Base-by-base conservation (phyloP, 371 early-diverging fungal genomes). In the Cokeromyces recurvatus region DNA sequence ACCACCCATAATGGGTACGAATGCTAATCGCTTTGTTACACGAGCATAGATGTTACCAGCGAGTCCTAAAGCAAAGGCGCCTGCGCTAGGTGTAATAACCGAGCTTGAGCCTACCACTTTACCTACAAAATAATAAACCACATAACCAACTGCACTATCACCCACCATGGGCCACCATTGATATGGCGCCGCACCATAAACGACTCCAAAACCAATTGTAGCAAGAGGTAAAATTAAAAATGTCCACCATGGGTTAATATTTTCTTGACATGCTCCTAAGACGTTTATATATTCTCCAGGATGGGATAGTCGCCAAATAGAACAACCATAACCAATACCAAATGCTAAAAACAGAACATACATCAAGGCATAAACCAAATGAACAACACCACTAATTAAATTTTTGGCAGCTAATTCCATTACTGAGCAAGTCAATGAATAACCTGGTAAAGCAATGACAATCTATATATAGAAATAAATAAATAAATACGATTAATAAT, bases 381-480 rank as follows among this genome's bases (percentile, higher is more conserved):
- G 79, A 14, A 90, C 81, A 0, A 85, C 81, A 9, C 93, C 93
- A 17, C 89, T 86, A 32, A 87, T 77, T 54, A 91, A 70, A 53
- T 90, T 91, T 14, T 86, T 79, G 9, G 91, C 86, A 2, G 86
- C 74, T 11, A 92, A 66, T 58, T 92, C 92, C 53, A 89, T 85
- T 43, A 90, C 81, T 15, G 84, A 65, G 27, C 81, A 75, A 0
- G 90, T 89, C 10, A 92, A 63, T 0, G 81, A 67, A 24, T 81
- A 74, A 19, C 89, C 89, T 5, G 87, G 88, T 8, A 88, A 70
- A 29, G 84, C 64, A 38, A 84, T 76, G 11, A 81, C 76, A 22
- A 84, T 69, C 66, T 66, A n/a, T n/a, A n/a, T n/a, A n/a, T n/a
- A n/a, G n/a, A n/a, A n/a, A n/a, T n/a, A n/a, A n/a, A n/a, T n/a